phyloP scores from a whole-genome alignment of 2,329 filamentous ascomycete genomes.

The Fusarium devonianum region DNA sequence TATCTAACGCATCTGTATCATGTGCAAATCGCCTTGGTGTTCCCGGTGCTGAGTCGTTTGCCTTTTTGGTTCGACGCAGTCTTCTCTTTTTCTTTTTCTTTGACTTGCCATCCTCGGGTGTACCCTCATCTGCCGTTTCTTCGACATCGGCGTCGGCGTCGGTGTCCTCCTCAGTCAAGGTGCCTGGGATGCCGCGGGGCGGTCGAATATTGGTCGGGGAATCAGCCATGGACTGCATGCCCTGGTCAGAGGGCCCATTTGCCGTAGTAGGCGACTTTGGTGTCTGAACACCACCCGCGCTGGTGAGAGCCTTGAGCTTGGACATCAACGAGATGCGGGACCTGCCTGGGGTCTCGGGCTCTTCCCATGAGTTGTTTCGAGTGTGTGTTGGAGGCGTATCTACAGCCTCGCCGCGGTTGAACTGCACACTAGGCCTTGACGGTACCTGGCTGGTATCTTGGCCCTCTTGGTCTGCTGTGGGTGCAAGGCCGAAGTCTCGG shows the following conservation, averaged over 20 bases:
- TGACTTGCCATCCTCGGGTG: constrained; percentile 47
- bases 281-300: constrained; percentile 56
- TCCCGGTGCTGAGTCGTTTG: constrained; percentile 69
- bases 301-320: constrained; percentile 77
- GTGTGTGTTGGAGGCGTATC: constrained; percentile 61
- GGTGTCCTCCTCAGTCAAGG: constrained; percentile 58
- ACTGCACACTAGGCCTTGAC: constrained; percentile 73
- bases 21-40: constrained; percentile 61
- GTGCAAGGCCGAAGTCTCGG: constrained; percentile 29
- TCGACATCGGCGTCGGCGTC: constrained; percentile 75
- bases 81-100: constrained; percentile 67
- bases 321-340: constrained; percentile 75
- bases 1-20: constrained; percentile 51
- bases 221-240: constrained; percentile 51
- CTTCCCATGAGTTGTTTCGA: constrained; percentile 71
- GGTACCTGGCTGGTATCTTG: constrained; percentile 26
- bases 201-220: constrained; percentile 57
- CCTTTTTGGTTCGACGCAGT: constrained; percentile 62
- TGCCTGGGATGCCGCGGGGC: constrained; percentile 60
- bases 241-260: constrained; percentile 44
- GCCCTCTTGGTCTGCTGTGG: constrained; percentile 16
- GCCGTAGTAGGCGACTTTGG: constrained; percentile 49
- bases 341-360: constrained; percentile 66
- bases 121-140: constrained; percentile 80
- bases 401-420: constrained; percentile 64